Evolutionary conservation across 2,329 filamentous ascomycete genomes (phyloP).

Genomic region (Curvularia hawaiiensis): DNA sequence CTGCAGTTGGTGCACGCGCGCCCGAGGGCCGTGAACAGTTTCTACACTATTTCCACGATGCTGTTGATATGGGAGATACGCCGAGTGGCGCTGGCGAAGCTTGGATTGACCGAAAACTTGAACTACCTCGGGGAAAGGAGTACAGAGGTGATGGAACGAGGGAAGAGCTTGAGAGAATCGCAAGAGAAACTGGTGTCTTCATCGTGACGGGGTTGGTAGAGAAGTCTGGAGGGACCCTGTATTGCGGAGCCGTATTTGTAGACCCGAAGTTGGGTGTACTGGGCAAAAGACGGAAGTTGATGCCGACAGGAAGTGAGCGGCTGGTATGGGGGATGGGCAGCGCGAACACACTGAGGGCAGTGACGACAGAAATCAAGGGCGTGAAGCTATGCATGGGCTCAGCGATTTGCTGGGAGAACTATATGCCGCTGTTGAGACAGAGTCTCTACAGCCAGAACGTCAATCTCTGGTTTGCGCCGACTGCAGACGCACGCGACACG

Average conservation of each 20-base stretch:
- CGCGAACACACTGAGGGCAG: slow-evolving; percentile 76
- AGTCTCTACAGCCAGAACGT: slow-evolving; percentile 87
- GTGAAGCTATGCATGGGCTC: slow-evolving; percentile 79
- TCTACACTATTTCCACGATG: slow-evolving; percentile 75
- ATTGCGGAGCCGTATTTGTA: slow-evolving; percentile 83
- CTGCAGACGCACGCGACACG: slow-evolving; percentile 80
- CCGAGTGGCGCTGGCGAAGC: slow-evolving; percentile 69
- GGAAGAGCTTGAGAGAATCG: slow-evolving; percentile 77
- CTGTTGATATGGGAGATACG: slow-evolving; percentile 85
- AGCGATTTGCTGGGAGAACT: slow-evolving; percentile 97
- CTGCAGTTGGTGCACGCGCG: slow-evolving; percentile 71
- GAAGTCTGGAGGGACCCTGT: slow-evolving; percentile 78
- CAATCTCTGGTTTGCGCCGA: slow-evolving; percentile 89
- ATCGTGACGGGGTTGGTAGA: slow-evolving; percentile 82
- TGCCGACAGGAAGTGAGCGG: slow-evolving; percentile 85
- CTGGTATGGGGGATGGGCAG: slow-evolving; percentile 89
- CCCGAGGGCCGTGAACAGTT: slow-evolving; percentile 79
- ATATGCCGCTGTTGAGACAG: slow-evolving; percentile 88
- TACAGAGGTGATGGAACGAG: slow-evolving; percentile 74
- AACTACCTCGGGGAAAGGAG: slow-evolving; percentile 53
- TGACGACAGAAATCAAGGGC: slow-evolving; percentile 79
- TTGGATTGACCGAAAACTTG: slow-evolving; percentile 71
- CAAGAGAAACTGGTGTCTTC: slow-evolving; percentile 79
- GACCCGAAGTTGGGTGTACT: slow-evolving; percentile 74
- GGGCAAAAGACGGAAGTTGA: slow-evolving; percentile 89